These are phyloP conservation scores for Melampsora larici-populina DNA, from an alignment of 1,284 basidiomycete genomes.

Conservation along the genomic window DNA sequence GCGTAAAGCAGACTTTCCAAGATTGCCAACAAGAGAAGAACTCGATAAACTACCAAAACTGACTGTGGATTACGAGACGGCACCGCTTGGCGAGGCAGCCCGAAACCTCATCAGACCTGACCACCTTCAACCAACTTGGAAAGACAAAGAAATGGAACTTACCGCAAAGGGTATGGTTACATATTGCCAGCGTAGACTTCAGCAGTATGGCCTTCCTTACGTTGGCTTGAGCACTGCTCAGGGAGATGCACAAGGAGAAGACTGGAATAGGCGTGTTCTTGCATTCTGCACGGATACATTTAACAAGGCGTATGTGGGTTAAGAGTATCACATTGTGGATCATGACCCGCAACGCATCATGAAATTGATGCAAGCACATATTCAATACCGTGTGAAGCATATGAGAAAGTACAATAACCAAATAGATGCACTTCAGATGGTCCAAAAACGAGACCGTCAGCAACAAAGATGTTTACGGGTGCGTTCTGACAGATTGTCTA, in stretches of 20 bases:
- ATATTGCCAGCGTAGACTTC: not conserved
- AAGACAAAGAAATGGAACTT: not conserved
- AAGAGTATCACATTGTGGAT: not conserved
- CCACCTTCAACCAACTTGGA: slow-evolving; percentile 5
- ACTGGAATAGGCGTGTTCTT: too few species aligned
- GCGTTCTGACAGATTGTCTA: too few species aligned
- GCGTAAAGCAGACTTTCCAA: slow-evolving; percentile 7
- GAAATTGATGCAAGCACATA: not conserved
- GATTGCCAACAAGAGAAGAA: slow-evolving; percentile 13
- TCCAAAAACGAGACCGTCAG: too few species aligned
- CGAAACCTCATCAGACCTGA: not conserved
- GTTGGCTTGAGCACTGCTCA: too few species aligned
- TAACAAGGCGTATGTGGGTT: too few species aligned
- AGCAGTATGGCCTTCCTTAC: slow-evolving; percentile 26
- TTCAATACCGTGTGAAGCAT: not conserved
- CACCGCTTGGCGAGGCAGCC: not conserved
- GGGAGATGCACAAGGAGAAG: too few species aligned
- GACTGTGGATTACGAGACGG: not conserved
- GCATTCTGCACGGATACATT: too few species aligned
- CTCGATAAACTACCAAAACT: slow-evolving; percentile 2
- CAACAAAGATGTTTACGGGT: too few species aligned
- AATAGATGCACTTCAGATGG: not conserved
- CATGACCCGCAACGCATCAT: not conserved
- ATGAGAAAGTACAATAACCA: slow-evolving; percentile 21
- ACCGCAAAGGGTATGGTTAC: not conserved